Evolutionary conservation across 176 grass and related monocot genomes (phyloP), one percentile per base, ranked within the genome.

Genomic region (Pontederia paniculata): DNA sequence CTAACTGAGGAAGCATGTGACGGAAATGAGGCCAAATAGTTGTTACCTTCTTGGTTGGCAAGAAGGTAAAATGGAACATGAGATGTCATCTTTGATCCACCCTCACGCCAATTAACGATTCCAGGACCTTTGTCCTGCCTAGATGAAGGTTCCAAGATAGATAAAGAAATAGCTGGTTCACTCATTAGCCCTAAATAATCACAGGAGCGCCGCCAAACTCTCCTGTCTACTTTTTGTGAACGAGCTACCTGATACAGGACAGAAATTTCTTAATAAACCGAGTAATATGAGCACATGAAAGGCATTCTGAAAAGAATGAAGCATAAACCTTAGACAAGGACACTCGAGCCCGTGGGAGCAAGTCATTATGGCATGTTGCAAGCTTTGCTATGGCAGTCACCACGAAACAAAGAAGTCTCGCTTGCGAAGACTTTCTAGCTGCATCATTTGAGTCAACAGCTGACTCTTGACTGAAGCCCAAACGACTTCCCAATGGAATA

Each of bases 151-250:
- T 87, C 87, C 42, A 98, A 66, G 61, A 91, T 73, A 80, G 87
- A 91, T 44, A 84, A 66, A 67, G 80, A 82, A 57, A 98, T 74
- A 50, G 83, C 94, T 42, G 87, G 86, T 75, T 88, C 87, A 67
- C 84, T 77, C 87, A 98, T 82, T n/a, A 85, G 76, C 41, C 94
- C 87, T 70, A 98, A 70, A 80, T 80, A 98, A 70, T 98, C 83
- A 67, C 93, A 88, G 21, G 93, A 86, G 58, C 83, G 80, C 56
- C 80, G 76, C 80, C 78, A 84, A 41, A 91, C 87, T 72, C 86
- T 82, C 74, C 78, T 88, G 78, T 93, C 87, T 74, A 72, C 75
- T 63, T 74, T 84, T 75, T 17, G 64, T 72, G 87, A 77, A 54
- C 87, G 83, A 79, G 83, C 80, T 44, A 91, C 87, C 93, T 97